A percentile compares a stretch with the other conserved stretches of the same genome.
phyloP scores from a whole-genome alignment of 495 filamentous ascomycete species.

The Xylona heveae region DNA sequence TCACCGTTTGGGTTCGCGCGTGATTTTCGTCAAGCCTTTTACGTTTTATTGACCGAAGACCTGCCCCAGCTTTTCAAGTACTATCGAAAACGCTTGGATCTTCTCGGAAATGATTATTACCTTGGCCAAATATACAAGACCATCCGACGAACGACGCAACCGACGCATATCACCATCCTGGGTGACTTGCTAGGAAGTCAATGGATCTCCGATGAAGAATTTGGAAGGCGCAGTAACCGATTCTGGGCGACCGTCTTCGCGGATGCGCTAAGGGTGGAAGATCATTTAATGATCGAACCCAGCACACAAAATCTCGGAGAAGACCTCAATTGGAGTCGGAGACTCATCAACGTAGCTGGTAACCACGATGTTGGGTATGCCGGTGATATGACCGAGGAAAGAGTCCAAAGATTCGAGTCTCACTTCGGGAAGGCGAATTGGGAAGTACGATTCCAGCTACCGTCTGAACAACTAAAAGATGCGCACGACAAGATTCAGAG shows the following conservation, averaged over 20 bases:
- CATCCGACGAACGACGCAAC: conserved; percentile 53
- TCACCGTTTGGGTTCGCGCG: conserved; percentile 7
- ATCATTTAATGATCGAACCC: too few species aligned
- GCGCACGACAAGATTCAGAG: conserved; percentile 7
- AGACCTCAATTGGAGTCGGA: conserved; percentile 40
- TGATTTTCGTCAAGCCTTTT: background rate
- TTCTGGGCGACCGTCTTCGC: conserved; percentile 64
- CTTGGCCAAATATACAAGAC: conserved; percentile 85
- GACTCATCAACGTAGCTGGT: conserved; percentile 73
- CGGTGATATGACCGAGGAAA: conserved; percentile 53
- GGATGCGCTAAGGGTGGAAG: conserved; percentile 42
- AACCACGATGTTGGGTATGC: conserved; percentile 97
- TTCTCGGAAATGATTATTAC: conserved; percentile 87
- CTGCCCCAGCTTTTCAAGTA: conserved; percentile 37
- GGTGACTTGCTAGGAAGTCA: conserved; percentile 92
- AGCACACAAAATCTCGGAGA: too few species aligned
- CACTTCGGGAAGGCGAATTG: conserved; percentile 77
- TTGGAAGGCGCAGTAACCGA: conserved; percentile 40
- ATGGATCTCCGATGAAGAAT: conserved; percentile 79
- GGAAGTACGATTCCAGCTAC: conserved; percentile 53
- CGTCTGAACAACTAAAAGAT: conserved; percentile 8
- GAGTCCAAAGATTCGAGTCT: conserved; percentile 57
- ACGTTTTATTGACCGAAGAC: conserved; percentile 27
- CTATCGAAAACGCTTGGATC: conserved; percentile 59
- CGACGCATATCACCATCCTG: conserved; percentile 74